Evolutionary conservation across 2,329 filamentous ascomycete genomes (phyloP), one percentile per base, ranked within the genome.

Genomic region (Graphilbum sp.): DNA sequence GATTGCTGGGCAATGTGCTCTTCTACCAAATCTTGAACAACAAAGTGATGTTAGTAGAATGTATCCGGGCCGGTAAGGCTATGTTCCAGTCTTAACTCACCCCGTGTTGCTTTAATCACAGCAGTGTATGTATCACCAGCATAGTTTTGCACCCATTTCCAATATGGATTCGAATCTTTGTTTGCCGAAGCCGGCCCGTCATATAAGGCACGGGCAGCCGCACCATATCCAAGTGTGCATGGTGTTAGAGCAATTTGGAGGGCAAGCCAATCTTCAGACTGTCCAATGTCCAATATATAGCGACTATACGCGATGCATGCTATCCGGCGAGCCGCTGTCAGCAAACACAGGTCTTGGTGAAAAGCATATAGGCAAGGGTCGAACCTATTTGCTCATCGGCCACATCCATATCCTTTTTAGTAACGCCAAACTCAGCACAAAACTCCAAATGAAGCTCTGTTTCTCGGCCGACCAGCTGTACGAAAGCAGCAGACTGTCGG

Each of bases 71-170:
- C n/a, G n/a, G n/a, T n/a, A n/a, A n/a, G n/a, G n/a, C n/a, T n/a
- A n/a, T n/a, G n/a, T n/a, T n/a, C n/a, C n/a, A n/a, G n/a, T n/a
- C n/a, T n/a, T n/a, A n/a, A n/a, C n/a, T 56, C 60, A 84, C 81
- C 74, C 39, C 68, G 73, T 18, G 83, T 84, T 3, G 73, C 65
- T 45, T 63, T 64, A 38, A 92, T 81, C 6, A 83, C 82, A 44
- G 75, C 65, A 1, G 65, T 59, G 47, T 93, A 95, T 53, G 90
- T 82, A 1, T 83, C 76, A 2, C 77, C 80, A 15, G 81, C 72
- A 52, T 95, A 96, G 51, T 84, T 92, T 52, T 87, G 67, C 46
- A 96, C 84, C 88, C 88, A 96, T 34, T 75, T 70, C 79, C 81
- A 90, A 60, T 93, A 96, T 16, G 60, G 65, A 53, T 88, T 92